Percentiles rank a stretch among this genome's conserved stretches.
phyloP scores from a whole-genome alignment of 139 green algal species.

The Parachlorella kessleri region DNA sequence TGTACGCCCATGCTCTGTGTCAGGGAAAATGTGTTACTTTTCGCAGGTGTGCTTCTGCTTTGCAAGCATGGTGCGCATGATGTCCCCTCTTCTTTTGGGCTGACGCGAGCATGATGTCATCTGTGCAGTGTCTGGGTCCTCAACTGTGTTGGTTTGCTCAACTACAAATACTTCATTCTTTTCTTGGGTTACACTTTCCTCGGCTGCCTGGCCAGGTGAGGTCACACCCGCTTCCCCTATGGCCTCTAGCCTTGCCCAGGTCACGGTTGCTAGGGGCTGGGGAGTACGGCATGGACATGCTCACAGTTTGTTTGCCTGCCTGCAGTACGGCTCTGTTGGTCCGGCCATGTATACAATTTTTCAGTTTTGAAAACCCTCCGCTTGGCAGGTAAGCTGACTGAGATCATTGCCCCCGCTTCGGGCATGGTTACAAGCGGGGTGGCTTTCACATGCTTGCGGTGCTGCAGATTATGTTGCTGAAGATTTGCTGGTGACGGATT shows the following conservation, averaged over 20 bases:
- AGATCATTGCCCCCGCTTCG: no score
- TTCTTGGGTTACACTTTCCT: slow-evolving; percentile 84
- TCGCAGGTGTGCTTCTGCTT: no score
- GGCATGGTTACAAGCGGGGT: no score
- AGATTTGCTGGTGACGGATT: no score
- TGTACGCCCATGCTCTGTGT: no score
- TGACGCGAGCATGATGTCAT: no score
- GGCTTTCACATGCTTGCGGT: no score
- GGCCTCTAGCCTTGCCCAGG: neutral
- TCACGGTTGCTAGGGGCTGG: neutral
- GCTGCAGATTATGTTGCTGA: no score
- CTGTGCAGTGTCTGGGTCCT: slow-evolving; percentile 74
- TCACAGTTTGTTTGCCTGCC: neutral
- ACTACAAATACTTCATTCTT: slow-evolving; percentile 97
- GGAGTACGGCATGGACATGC: neutral
- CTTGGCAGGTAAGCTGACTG: neutral
- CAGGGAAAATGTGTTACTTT: no score
- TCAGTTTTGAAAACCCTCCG: slow-evolving; percentile 27
- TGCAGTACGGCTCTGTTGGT: slow-evolving; percentile 40
- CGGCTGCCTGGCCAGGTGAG: slow-evolving; percentile 41
- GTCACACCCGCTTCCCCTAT: neutral
- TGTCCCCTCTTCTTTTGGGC: no score
- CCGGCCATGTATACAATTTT: slow-evolving; percentile 57
- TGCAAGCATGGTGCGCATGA: no score
- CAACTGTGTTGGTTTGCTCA: slow-evolving; percentile 92